Evolutionary conservation across 2,329 filamentous ascomycete species (phyloP).

Genomic region (Didymella keratinophila): DNA sequence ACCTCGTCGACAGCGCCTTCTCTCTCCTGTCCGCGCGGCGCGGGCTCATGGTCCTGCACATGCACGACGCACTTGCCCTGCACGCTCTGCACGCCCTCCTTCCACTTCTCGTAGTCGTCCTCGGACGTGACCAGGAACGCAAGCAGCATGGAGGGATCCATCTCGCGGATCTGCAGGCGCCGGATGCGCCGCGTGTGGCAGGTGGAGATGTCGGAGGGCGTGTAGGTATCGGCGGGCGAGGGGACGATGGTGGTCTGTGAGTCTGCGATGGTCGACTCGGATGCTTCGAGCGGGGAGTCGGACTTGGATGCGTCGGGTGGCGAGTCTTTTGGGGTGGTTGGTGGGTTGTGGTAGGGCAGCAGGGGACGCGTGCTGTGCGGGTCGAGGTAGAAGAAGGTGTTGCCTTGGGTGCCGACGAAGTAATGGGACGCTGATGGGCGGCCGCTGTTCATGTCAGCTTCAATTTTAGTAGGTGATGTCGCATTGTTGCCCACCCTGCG

Average conservation of each 20-base stretch:
- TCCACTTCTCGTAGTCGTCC: constrained; percentile 86
- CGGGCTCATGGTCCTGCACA: constrained; percentile 73
- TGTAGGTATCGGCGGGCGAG: constrained; percentile 58
- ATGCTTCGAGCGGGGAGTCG: constrained; percentile 19
- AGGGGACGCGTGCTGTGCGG: constrained; percentile 85
- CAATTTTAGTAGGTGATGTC: not conserved
- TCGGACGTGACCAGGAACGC: constrained; percentile 87
- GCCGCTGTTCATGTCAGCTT: constrained; percentile 64
- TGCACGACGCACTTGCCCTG: constrained; percentile 83
- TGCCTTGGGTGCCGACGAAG: constrained; percentile 75
- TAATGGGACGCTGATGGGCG: constrained; percentile 90
- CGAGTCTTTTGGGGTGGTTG: not conserved
- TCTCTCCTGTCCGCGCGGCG: constrained; percentile 64
- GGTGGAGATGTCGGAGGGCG: constrained; percentile 75
- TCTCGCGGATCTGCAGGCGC: constrained; percentile 83
- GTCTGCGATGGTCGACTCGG: constrained; percentile 9
- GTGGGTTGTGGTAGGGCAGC: constrained; percentile 66
- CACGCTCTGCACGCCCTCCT: constrained; percentile 74
- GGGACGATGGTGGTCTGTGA: constrained; percentile 37
- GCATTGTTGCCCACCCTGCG: constrained; percentile 72
- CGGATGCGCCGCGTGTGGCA: constrained; percentile 89
- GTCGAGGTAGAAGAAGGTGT: constrained; percentile 91
- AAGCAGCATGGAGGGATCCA: constrained; percentile 98
- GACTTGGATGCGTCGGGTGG: not conserved
- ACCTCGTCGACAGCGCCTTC: constrained; percentile 87